phyloP scores from a whole-genome alignment of 2,329 filamentous ascomycete genomes.

The Curvularia hawaiiensis region DNA sequence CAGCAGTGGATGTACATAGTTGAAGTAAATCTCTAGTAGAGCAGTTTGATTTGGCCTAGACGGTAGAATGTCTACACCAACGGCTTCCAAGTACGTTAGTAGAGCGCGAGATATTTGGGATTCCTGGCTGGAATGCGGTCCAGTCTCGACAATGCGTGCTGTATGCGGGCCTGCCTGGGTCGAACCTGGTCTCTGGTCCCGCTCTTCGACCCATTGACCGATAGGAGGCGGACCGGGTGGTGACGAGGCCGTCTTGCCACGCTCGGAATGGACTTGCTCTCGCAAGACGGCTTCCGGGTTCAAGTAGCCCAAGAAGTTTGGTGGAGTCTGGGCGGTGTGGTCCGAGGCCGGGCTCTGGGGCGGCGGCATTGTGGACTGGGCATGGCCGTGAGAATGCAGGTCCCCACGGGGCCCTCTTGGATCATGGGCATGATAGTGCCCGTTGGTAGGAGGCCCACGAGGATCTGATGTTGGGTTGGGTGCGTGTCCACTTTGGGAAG shows the following conservation, averaged over 20 bases:
- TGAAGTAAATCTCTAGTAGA: conserved; percentile 54
- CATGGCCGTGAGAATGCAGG: conserved; percentile 28
- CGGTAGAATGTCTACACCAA: conserved; percentile 43
- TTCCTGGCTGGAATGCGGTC: conserved; percentile 39
- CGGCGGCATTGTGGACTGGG: conserved; percentile 39
- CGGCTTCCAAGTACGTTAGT: conserved; percentile 45
- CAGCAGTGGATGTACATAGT: conserved; percentile 53
- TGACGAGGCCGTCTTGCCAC: conserved; percentile 37
- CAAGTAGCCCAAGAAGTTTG: conserved; percentile 54
- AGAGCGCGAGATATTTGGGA: conserved; percentile 41
- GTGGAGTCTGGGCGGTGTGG: conserved; percentile 41
- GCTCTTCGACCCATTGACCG: conserved; percentile 46
- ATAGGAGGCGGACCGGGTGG: conserved; percentile 39
- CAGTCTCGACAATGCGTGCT: conserved; percentile 37
- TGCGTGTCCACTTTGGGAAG: conserved; percentile 46
- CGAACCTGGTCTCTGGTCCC: conserved; percentile 30
- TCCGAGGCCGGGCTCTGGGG: conserved; percentile 39
- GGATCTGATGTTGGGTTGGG: conserved; percentile 39
- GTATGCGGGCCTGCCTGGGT: conserved; percentile 31
- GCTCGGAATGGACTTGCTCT: conserved; percentile 47
- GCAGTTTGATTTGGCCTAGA: conserved; percentile 44
- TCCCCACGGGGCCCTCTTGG: conserved; percentile 33
- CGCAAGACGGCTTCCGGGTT: conserved; percentile 55
- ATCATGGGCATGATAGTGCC: conserved; percentile 34
- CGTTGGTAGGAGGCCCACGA: conserved; percentile 27